These are phyloP conservation scores for Globisporangium okanoganense DNA, from an alignment of 352 stramenopile species.

Conservation along the genomic window DNA sequence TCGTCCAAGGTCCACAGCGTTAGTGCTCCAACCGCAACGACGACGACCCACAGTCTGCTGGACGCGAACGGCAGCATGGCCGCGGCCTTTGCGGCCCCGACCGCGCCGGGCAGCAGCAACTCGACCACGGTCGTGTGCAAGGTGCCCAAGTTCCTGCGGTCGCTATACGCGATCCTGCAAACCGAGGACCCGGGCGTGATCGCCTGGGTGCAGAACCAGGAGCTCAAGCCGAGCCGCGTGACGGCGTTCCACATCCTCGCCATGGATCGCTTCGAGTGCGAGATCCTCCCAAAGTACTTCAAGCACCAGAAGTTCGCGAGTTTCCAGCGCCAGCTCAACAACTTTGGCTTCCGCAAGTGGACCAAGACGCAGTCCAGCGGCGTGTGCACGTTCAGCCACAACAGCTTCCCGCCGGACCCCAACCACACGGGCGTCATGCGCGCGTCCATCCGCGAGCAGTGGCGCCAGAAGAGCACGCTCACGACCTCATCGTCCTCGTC, in stretches of 20 bases:
- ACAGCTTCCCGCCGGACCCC: conserved; percentile 69
- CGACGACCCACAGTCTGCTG: neutral
- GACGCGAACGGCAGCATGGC: conserved; percentile 17
- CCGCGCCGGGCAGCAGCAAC: conserved; percentile 7
- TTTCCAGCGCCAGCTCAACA: conserved; percentile 91
- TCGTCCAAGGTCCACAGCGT: neutral
- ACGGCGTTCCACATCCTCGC: conserved; percentile 81
- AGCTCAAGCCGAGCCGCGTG: conserved; percentile 55
- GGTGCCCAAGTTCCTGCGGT: conserved; percentile 80
- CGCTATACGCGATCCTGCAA: conserved; percentile 76
- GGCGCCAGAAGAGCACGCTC: conserved; percentile 60
- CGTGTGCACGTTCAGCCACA: conserved; percentile 83
- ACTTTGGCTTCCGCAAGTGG: conserved; percentile 90
- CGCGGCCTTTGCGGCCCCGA: conserved; percentile 13
- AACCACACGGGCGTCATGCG: conserved; percentile 27
- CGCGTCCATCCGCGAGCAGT: conserved; percentile 61
- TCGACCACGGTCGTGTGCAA: conserved; percentile 33
- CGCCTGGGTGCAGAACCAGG: conserved; percentile 66
- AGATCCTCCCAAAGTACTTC: conserved; percentile 92
- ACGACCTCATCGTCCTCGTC: conserved; percentile 4
- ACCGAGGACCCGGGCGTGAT: conserved; percentile 68
- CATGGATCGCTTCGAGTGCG: conserved; percentile 75
- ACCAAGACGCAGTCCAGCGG: conserved; percentile 76
- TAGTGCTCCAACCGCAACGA: neutral
- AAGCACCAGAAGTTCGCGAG: conserved; percentile 92